These are phyloP conservation scores for Myxozyma sirexii DNA, from an alignment of 805 yeast genomes.

Conservation along the genomic window DNA sequence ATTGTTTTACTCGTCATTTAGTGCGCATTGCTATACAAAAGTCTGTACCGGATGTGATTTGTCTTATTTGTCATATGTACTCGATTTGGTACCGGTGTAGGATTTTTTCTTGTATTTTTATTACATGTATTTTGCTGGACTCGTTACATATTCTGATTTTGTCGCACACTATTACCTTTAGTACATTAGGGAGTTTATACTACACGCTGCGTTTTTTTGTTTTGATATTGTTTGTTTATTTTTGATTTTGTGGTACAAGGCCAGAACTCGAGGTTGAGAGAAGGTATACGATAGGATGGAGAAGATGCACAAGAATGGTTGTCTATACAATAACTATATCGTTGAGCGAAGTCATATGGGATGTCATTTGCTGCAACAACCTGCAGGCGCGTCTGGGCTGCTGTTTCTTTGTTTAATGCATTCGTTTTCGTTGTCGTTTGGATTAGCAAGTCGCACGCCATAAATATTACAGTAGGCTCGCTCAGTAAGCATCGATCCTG, in stretches of 20 bases:
- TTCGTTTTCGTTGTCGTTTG: neutral
- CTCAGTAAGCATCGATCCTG: neutral
- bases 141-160: neutral
- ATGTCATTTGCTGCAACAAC: neutral
- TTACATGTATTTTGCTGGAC: conserved; percentile 3
- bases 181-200: conserved; percentile 7
- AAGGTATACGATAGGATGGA: conserved; percentile 9
- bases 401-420: neutral
- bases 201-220: neutral
- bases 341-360: neutral
- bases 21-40: neutral
- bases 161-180: conserved; percentile 1
- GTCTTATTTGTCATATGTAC: neutral
- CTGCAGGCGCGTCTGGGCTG: conserved; percentile 1
- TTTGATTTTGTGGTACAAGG: neutral
- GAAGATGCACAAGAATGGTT: neutral
- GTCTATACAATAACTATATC: neutral
- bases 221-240: neutral
- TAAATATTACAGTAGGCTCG: too few species aligned
- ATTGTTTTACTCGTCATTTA: neutral
- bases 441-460: neutral
- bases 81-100: conserved; percentile 5
- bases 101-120: conserved; percentile 7
- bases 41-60: conserved; percentile 5
- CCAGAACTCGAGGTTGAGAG: neutral